Evolutionary conservation across 129 eudicot species (phyloP).

Genomic region (Oenanthe sinensis): DNA sequence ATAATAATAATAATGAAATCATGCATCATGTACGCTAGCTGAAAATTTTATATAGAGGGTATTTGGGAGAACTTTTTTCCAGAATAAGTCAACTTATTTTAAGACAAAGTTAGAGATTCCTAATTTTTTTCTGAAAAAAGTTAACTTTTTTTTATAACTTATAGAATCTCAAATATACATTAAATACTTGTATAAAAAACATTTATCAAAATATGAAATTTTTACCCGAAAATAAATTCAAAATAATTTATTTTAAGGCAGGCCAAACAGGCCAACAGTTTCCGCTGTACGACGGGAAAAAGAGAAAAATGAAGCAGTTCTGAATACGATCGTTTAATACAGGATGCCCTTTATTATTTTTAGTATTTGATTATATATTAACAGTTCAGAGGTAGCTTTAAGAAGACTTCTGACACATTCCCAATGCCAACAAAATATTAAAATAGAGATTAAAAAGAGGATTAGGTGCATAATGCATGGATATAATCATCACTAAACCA

Average conservation of each 20-base stretch:
- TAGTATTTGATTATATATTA: background rate
- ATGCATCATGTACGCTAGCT: background rate
- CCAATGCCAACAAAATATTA: background rate
- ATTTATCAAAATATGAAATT: too few species aligned
- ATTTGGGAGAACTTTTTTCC: too few species aligned
- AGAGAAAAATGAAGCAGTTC: background rate
- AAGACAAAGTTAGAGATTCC: too few species aligned
- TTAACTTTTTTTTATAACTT: too few species aligned
- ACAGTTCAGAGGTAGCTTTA: background rate
- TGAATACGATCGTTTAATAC: background rate
- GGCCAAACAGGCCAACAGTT: too few species aligned
- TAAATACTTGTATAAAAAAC: too few species aligned
- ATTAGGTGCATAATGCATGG: background rate
- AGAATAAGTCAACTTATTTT: too few species aligned
- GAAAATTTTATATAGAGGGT: background rate
- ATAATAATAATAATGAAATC: too few species aligned
- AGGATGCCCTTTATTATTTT: background rate
- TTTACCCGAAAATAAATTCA: too few species aligned
- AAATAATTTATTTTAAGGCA: too few species aligned
- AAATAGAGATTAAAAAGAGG: background rate
- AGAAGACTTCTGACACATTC: slow-evolving; percentile 2
- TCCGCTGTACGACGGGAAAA: background rate
- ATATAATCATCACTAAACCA: background rate
- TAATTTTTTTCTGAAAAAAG: too few species aligned
- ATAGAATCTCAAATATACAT: too few species aligned